Conservation (phyloP, 2,329 filamentous ascomycete species). For the Beauveria sp. region DNA sequence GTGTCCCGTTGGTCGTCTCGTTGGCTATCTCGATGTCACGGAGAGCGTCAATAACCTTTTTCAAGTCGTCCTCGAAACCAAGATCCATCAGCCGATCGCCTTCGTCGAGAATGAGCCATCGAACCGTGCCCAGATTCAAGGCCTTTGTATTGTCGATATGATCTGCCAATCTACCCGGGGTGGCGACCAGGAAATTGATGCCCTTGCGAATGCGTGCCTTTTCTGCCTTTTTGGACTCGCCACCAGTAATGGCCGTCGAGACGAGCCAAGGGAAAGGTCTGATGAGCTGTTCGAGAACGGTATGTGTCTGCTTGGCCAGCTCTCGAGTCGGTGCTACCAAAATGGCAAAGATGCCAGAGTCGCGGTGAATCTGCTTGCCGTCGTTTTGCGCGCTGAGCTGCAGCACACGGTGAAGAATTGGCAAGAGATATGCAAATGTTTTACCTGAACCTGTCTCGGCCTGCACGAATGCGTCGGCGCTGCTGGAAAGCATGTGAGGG, state of each 20-base stretch:
- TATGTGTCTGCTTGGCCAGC: constrained; percentile 85
- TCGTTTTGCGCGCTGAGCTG: constrained; percentile 56
- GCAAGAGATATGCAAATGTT: constrained; percentile 89
- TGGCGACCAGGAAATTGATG: constrained; percentile 91
- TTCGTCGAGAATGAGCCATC: constrained; percentile 93
- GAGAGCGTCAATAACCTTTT: constrained; percentile 75
- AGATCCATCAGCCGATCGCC: constrained; percentile 98
- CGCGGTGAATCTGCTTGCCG: constrained; percentile 59
- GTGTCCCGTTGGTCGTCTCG: constrained; percentile 49
- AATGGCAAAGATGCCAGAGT: constrained; percentile 88
- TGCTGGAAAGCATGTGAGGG: constrained; percentile 67
- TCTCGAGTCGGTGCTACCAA: constrained; percentile 92
- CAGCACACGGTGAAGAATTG: constrained; percentile 83
- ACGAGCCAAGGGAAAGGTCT: constrained; percentile 93
- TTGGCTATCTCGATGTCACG: constrained; percentile 55
- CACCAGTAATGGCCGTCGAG: constrained; percentile 70
- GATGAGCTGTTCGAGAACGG: constrained; percentile 76
- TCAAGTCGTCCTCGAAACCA: constrained; percentile 91
- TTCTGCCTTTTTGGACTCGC: constrained; percentile 68
- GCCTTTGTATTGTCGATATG: constrained; percentile 89
- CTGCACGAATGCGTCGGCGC: constrained; percentile 90
- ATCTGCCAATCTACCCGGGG: constrained; percentile 82
- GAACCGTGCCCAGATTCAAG: constrained; percentile 77
- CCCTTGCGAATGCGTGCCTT: constrained; percentile 92
- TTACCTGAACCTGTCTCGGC: constrained; percentile 97